Conservation (phyloP, 1,139 yeast species). For the Spencermartinsiella ligniputridi region DNA sequence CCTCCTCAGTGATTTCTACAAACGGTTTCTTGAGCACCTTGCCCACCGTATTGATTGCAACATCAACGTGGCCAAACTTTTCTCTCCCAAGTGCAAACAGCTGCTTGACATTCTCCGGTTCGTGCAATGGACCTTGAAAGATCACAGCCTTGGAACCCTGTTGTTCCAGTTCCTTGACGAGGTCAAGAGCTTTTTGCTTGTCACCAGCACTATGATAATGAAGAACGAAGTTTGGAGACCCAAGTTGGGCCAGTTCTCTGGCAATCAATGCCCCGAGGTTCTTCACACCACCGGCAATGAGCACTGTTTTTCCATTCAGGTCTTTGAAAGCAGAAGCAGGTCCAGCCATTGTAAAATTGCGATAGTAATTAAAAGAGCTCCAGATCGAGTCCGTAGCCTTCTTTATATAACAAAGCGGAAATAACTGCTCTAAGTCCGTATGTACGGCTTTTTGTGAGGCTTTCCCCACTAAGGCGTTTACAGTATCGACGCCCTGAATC, state of each 20-base stretch:
- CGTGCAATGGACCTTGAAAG: conserved; percentile 45
- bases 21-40: conserved; percentile 60
- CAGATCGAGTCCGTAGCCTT: no score
- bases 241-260: conserved; percentile 50
- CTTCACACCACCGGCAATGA: conserved; percentile 64
- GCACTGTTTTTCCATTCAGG: conserved; percentile 45
- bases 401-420: background rate
- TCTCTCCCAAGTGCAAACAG: conserved; percentile 46
- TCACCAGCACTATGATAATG: conserved; percentile 50
- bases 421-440: background rate
- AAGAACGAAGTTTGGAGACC: conserved; percentile 48
- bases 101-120: conserved; percentile 40
- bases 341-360: no score
- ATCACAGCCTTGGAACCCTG: conserved; percentile 41
- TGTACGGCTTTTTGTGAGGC: background rate
- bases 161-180: conserved; percentile 39
- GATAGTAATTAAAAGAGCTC: no score
- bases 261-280: conserved; percentile 60
- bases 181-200: conserved; percentile 36
- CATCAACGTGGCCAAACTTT: conserved; percentile 47
- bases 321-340: conserved; percentile 13
- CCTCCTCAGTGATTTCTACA: conserved; percentile 46
- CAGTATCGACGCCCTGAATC: no score
- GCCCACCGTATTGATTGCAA: conserved; percentile 65
- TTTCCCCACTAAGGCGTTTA: no score